A percentile compares a stretch with the other conserved stretches of the same genome.
These are phyloP conservation scores for Fusarium marasasianum DNA, from an alignment of 2,329 filamentous ascomycete genomes.

Conservation along the genomic window DNA sequence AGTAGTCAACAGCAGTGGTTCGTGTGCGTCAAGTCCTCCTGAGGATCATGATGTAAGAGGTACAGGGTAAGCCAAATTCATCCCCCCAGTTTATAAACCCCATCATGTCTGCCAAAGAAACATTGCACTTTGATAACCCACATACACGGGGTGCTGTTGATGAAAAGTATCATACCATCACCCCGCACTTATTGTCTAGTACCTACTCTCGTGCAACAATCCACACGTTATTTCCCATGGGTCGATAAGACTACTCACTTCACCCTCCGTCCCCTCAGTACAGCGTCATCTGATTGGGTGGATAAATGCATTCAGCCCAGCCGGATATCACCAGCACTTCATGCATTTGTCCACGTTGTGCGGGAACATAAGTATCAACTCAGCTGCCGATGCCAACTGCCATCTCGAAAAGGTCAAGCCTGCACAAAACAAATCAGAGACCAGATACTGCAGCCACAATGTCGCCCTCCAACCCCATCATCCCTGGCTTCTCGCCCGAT, in stretches of 20 bases:
- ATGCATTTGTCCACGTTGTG: neutral
- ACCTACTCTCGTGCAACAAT: neutral
- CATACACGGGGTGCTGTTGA: accelerated
- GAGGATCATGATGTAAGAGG: accelerated
- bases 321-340: neutral
- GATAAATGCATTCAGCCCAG: constrained; percentile 1
- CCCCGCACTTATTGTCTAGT: neutral
- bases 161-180: neutral
- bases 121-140: neutral
- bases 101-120: neutral
- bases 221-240: neutral
- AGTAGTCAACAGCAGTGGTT: neutral
- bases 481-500: constrained; percentile 19
- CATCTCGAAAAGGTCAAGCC: neutral
- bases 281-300: neutral
- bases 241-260: accelerated
- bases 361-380: constrained; percentile 2
- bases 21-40: no score
- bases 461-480: constrained; percentile 13
- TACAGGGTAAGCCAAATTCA: neutral
- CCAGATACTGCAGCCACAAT: neutral
- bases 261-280: neutral
- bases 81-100: neutral
- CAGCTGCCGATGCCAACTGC: neutral
- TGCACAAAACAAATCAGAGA: neutral